Evolutionary conservation across 805 yeast genomes (phyloP), one percentile per base, ranked within the genome.

Genomic region (Metschnikowia sp.): DNA sequence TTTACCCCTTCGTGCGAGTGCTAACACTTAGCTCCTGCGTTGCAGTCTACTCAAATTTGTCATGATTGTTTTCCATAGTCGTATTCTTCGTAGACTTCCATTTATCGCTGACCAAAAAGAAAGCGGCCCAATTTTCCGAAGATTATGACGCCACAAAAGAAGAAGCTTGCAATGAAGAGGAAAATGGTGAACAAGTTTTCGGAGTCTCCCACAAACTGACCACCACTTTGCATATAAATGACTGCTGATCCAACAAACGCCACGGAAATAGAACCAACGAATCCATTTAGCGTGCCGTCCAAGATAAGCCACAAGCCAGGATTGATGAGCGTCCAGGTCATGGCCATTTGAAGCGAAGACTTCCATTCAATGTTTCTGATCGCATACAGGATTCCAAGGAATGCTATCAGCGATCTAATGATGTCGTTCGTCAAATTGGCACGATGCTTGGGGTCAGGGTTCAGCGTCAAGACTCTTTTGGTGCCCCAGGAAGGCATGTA

Each of bases 81-180:
- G 22, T 22, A 4, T 6, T 22, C 15, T 22, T 22, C 22, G 4
- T 22, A 6, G 22, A 6, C 22, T 22, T 22, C 22, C 22, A 22
- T 22, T 3, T 32, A 44, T 5, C 13, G 22, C 37, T 50, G 45
- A 10, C 62, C 62, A 44, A 70, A 78, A 39, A 81, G 63, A 48
- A 72, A 78, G 61, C 87, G 77, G 12, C 88, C 88, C 45, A 84
- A 59, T 61, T 84, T 84, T 15, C 91, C 89, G 64, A 84, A 83
- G 26, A 84, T 74, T 35, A 85, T 71, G 40, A 80, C 68, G 0
- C 86, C 85, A 55, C 84, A 74, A 65, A 84, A 85, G 61, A 81
- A 78, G 66, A 83, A 82, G 60, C 87, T 78, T 3, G 78, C 83
- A 36, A 79, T 65, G 78, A 82, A 81, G 31, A 82, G 66, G 60